Evolutionary conservation across 306 rosid species (phyloP).

Genomic region (Styphnolobium japonicum): DNA sequence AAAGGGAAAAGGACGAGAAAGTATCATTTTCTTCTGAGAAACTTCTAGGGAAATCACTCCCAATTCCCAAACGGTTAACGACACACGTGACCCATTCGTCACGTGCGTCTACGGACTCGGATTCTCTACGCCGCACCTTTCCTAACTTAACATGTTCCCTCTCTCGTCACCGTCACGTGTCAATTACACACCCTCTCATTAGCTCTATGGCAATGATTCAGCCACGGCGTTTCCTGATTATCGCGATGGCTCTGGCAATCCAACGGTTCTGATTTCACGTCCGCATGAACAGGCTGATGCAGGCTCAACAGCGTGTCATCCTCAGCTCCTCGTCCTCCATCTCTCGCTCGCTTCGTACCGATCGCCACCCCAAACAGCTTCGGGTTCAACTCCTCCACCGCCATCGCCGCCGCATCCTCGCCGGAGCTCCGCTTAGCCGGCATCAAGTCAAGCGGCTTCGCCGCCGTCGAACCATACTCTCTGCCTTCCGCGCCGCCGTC

Average conservation of each 20-base stretch:
- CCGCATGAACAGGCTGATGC: slow-evolving; percentile 27
- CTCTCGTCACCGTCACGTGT: background rate
- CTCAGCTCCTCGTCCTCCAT: slow-evolving; percentile 14
- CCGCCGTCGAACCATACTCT: background rate
- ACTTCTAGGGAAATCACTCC: slow-evolving; percentile 35
- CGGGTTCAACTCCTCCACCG: slow-evolving; percentile 29
- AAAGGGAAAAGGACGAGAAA: background rate
- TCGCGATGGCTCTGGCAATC: slow-evolving; percentile 21
- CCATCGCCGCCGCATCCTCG: background rate
- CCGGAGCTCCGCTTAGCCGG: slow-evolving; percentile 29
- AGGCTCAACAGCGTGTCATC: slow-evolving; percentile 39
- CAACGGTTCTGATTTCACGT: slow-evolving; percentile 46
- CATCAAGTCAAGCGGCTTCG: slow-evolving; percentile 42
- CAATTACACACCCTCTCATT: slow-evolving; percentile 47
- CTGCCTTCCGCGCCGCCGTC: slow-evolving; percentile 15
- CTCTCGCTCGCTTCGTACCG: slow-evolving; percentile 56
- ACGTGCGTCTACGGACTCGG: slow-evolving; percentile 31
- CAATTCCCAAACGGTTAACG: slow-evolving; percentile 27
- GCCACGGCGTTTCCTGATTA: slow-evolving; percentile 43
- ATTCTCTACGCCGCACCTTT: slow-evolving; percentile 18
- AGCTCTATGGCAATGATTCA: slow-evolving; percentile 31
- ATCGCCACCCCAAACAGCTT: slow-evolving; percentile 56
- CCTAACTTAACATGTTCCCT: background rate
- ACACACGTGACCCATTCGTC: slow-evolving; percentile 34
- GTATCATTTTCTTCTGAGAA: slow-evolving; percentile 20